These are phyloP conservation scores for Colletotrichum viniferum DNA, from an alignment of 2,329 filamentous ascomycete genomes.

Conservation along the genomic window DNA sequence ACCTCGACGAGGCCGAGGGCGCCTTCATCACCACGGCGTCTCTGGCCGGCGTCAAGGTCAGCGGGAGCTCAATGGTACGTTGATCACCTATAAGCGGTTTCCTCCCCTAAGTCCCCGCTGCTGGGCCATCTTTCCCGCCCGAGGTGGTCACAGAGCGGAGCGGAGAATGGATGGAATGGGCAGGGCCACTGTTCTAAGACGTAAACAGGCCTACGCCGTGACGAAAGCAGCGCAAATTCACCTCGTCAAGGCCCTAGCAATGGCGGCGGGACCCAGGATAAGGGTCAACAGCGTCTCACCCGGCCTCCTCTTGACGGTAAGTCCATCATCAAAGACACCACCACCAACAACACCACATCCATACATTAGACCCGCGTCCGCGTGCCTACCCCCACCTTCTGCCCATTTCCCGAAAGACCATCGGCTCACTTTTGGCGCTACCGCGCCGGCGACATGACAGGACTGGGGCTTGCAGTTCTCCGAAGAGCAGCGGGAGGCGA, in stretches of 20 bases:
- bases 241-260: slow-evolving; percentile 58
- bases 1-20: slow-evolving; percentile 53
- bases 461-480: slow-evolving; percentile 46
- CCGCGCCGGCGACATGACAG: neutral
- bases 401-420: neutral
- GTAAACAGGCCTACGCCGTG: slow-evolving; percentile 69
- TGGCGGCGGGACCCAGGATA: slow-evolving; percentile 57
- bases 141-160: neutral
- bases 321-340: slow-evolving; percentile 15
- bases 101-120: neutral
- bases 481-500: slow-evolving; percentile 57
- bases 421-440: slow-evolving; percentile 3
- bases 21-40: slow-evolving; percentile 69
- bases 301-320: slow-evolving; percentile 54
- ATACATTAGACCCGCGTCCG: neutral
- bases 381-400: neutral
- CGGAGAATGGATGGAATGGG: neutral
- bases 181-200: neutral
- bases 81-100: neutral
- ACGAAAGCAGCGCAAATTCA: slow-evolving; percentile 77
- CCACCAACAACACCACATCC: neutral
- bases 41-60: slow-evolving; percentile 66
- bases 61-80: slow-evolving; percentile 62
- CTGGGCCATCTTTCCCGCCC: neutral
- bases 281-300: slow-evolving; percentile 65